These are phyloP conservation scores for Ajuga reptans DNA, from an alignment of 305 asterid species.

Conservation along the genomic window DNA sequence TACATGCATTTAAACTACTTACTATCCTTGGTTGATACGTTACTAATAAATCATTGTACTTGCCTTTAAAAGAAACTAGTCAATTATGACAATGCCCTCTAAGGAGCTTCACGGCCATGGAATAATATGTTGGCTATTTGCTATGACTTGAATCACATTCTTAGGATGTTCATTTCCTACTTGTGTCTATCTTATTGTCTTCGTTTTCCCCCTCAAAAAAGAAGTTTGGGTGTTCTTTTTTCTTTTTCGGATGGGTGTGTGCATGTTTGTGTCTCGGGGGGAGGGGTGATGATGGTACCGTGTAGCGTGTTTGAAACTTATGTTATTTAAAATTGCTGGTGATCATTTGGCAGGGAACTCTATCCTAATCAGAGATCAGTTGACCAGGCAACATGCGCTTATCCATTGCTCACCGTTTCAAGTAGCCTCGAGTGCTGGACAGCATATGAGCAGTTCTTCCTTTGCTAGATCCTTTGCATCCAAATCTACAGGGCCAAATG, in stretches of 20 bases:
- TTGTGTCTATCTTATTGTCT: neutral
- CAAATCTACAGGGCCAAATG: slow-evolving; percentile 44
- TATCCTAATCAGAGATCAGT: slow-evolving; percentile 23
- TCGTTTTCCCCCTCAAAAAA: neutral
- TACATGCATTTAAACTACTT: neutral
- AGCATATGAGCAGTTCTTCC: slow-evolving; percentile 27
- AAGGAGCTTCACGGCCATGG: neutral
- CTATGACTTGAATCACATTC: neutral
- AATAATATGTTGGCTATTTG: neutral
- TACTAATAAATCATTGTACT: no score
- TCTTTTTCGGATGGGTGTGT: neutral
- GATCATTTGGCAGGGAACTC: slow-evolving; percentile 40
- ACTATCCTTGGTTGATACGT: neutral
- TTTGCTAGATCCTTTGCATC: slow-evolving; percentile 57
- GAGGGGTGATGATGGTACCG: neutral
- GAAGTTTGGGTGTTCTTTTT: neutral
- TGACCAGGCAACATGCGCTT: slow-evolving; percentile 31
- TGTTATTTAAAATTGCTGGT: slow-evolving; percentile 12
- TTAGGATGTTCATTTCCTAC: neutral
- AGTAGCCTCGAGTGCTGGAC: slow-evolving; percentile 28
- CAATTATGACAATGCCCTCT: neutral
- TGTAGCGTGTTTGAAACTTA: neutral
- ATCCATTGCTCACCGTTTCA: slow-evolving; percentile 34
- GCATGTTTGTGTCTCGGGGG: neutral
- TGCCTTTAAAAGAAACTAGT: no score